Base-by-base conservation (phyloP, 495 filamentous ascomycete genomes). In the Friedmanniomyces endolithicus region DNA sequence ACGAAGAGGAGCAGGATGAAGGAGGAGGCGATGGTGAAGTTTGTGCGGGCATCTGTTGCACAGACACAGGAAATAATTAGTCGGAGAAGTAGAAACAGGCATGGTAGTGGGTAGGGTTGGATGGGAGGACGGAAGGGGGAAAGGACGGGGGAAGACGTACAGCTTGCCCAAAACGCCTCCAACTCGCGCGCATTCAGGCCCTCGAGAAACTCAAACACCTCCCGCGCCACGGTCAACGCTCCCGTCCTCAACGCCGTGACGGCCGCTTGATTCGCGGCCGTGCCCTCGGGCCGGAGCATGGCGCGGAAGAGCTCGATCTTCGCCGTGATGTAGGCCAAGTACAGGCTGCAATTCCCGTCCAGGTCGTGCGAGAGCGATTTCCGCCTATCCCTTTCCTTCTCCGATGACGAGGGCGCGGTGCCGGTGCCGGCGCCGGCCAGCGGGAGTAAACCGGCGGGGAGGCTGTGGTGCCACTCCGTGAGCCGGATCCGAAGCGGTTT, bases 401-500 rank as follows among this genome's bases (percentile, higher is more conserved):
- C n/a, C n/a, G n/a, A n/a, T n/a, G 50, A 50, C 12, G 50, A 53
- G 1, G 8, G 8, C 6, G 24, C 9, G n/a, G n/a, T n/a, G n/a
- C n/a, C n/a, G n/a, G n/a, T n/a, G n/a, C n/a, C n/a, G n/a, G n/a
- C n/a, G 19, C 12, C 22, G 1, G 52, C n/a, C 31, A 25, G 52
- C 1, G 57, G 37, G 1, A 60, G 52, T 34, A 81, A 61, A 1
- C 67, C 65, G n/a, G 69, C 48, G 6, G 78, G 78, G 0, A 83
- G 65, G 7, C 70, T 71, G 0, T 73, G 70, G 54, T 78, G 79
- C 78, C 78, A 83, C 17, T 79, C 73, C 52, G 78, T 80, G 1
- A 82, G 65, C 0, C 74, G 72, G 46, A 81, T 73, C 41, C 81
- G 80, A 0, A 79, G 74, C 0, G 79, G 77, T 57, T 82, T 83